Conservation (phyloP, 2,329 filamentous ascomycete genomes). For the Ophiostoma sp. region DNA sequence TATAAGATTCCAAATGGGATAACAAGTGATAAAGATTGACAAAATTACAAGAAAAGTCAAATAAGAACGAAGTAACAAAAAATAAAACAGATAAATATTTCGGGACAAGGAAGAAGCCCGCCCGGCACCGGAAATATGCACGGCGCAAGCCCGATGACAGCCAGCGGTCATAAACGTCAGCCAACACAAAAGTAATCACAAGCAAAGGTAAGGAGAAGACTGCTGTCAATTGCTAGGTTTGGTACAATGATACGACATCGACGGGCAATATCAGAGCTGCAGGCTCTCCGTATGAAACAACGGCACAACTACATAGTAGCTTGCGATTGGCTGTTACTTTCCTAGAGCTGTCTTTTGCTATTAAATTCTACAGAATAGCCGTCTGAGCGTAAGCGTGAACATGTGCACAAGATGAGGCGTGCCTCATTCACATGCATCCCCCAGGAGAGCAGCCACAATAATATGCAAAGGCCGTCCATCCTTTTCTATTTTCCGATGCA, state of each 20-base stretch:
- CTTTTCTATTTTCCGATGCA: neutral
- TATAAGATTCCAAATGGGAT: neutral
- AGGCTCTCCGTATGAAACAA: neutral
- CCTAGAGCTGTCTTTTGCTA: neutral
- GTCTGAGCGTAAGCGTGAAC: slow-evolving; percentile 2
- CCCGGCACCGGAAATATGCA: neutral
- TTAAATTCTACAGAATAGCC: neutral
- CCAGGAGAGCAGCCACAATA: neutral
- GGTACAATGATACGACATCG: neutral
- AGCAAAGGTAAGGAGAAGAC: neutral
- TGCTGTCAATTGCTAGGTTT: neutral
- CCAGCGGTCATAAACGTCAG: neutral
- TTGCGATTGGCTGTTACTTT: neutral
- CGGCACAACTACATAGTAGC: no score
- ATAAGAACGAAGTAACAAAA: no score
- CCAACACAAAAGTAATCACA: neutral
- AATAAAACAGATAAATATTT: neutral
- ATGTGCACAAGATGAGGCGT: neutral
- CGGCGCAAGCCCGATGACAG: neutral
- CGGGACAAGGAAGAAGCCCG: neutral
- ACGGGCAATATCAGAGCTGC: neutral
- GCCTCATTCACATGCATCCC: neutral
- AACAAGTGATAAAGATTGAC: neutral
- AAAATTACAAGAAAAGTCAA: no score
- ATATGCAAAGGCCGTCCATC: neutral